These are phyloP conservation scores for Candida sakaeoensis DNA, from an alignment of 805 yeast species.

Conservation along the genomic window DNA sequence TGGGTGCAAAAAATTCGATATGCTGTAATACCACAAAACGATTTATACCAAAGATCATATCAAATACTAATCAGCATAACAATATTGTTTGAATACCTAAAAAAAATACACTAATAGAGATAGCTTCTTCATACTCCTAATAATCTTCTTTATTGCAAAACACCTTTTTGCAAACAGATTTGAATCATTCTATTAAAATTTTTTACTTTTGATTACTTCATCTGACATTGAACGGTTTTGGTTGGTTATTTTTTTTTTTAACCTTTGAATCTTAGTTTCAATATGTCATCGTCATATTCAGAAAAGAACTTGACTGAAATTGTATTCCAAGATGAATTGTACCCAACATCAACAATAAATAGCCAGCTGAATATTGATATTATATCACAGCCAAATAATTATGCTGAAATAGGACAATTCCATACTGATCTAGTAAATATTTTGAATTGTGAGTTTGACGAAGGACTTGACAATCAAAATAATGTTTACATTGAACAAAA, in stretches of 20 bases:
- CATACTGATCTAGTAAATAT: not conserved
- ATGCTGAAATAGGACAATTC: not conserved
- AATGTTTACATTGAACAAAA: too few species aligned
- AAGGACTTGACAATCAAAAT: not conserved
- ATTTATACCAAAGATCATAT: not conserved
- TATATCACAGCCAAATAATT: not conserved
- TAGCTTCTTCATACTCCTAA: too few species aligned
- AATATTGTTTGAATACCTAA: not conserved
- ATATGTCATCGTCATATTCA: constrained; percentile 3
- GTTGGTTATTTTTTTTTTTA: not conserved
- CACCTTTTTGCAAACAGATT: not conserved
- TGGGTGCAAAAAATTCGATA: constrained; percentile 1
- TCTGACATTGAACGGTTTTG: constrained; percentile 5
- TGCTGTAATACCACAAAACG: not conserved
- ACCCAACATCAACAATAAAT: not conserved
- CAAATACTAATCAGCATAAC: not conserved
- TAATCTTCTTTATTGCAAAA: not conserved
- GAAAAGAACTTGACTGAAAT: not conserved
- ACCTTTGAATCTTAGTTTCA: not conserved
- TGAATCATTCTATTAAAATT: not conserved
- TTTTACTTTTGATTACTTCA: constrained; percentile 1
- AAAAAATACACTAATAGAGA: too few species aligned
- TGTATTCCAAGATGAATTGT: constrained; percentile 6
- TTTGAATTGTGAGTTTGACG: not conserved
- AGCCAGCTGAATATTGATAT: not conserved